Conservation (phyloP, 208 protist species). For the Leishmania lainsoni region DNA sequence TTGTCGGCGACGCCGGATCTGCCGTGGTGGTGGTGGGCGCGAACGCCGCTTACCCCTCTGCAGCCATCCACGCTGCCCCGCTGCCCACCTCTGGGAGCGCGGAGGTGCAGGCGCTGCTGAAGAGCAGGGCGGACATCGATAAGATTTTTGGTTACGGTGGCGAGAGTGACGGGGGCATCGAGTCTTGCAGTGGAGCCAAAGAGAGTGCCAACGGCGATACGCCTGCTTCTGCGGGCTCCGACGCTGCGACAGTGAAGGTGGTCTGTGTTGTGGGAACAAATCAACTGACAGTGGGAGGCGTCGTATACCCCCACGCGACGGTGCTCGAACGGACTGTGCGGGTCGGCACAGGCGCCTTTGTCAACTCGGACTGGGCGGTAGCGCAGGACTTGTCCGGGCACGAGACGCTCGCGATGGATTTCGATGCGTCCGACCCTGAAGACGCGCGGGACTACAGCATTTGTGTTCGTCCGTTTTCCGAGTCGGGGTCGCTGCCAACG, state of each 20-base stretch:
- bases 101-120: not conserved
- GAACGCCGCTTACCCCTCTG: not conserved
- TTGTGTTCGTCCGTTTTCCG: not conserved
- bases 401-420: not conserved
- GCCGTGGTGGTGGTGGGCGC: not conserved
- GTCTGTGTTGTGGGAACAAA: constrained; percentile 11
- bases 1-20: constrained; percentile 12
- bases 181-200: not conserved
- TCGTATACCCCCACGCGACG: constrained; percentile 16
- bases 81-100: not conserved
- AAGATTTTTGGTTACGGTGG: not conserved
- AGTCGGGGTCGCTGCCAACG: not conserved
- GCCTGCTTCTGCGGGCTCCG: not conserved
- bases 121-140: not conserved
- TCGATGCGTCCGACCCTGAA: not conserved
- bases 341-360: constrained; percentile 8
- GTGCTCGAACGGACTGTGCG: constrained; percentile 24
- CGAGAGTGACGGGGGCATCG: no score
- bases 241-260: not conserved
- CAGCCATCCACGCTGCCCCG: constrained; percentile 1
- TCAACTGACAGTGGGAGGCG: not conserved
- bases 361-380: constrained; percentile 12
- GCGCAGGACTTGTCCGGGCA: constrained; percentile 13
- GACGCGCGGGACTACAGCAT: constrained; percentile 5
- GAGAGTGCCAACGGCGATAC: not conserved